Base-by-base conservation (phyloP, 2,329 filamentous ascomycete genomes). In the Pseudopithomyces maydicus region DNA sequence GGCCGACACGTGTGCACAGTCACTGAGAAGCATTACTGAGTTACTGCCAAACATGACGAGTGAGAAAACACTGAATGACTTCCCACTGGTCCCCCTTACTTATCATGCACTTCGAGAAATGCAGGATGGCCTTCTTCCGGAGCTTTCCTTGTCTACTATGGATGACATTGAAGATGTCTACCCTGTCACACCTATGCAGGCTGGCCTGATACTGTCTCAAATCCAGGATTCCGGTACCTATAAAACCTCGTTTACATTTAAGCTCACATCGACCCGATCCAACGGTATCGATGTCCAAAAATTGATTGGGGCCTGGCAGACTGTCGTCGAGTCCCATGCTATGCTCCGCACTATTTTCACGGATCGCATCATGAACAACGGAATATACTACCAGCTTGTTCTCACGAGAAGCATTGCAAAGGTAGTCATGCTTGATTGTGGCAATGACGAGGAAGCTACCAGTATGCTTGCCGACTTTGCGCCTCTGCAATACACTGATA, bases 341-440 rank as follows among this genome's bases (percentile, higher is more conserved):
- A 52, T 56, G 32, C 56, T 67, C 3, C 55, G 66, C 11, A 67
- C 66, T 3, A 46, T 66, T 4, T 58, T 67, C 45, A 45, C 62
- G n/a, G 55, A 62, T 33, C 57, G 51, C 23, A 50, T 49, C 2
- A 12, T 39, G 22, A 32, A 29, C 20, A 32, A 50, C 12, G 35
- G 47, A n/a, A 8, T 32, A 0, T 50, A 29, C 47, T 26, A 50
- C 20, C 63, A 65, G 29, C 47, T 65, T 6, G 61, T 65, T 1
- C 50, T 65, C 5, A 17, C 41, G 23, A 36, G 49, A 20, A 20
- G 5, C 32, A 47, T 70, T 29, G 59, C 64, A 43, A 68, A 71
- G 3, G 46, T 67, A 14, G 49, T 70, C 14, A 57, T 32, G 2
- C 64, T 63, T 19, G 59, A 55, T 4, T 73, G 71, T 53, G 46